These are phyloP conservation scores for Kluyveromyces aestuarii DNA, from an alignment of 805 yeast genomes.

Conservation along the genomic window DNA sequence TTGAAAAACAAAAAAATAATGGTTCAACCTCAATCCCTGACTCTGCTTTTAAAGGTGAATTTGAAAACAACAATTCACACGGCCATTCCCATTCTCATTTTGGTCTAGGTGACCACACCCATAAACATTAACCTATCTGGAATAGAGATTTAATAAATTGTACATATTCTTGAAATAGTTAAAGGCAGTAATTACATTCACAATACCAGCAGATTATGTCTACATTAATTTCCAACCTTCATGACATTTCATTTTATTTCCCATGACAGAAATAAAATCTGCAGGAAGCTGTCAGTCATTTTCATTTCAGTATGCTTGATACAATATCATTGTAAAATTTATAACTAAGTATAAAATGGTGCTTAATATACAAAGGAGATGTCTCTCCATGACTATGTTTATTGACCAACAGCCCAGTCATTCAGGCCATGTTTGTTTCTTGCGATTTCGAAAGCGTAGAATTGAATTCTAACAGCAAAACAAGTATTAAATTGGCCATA, in stretches of 20 bases:
- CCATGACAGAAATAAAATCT: too few relatives aligned
- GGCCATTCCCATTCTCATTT: slow-evolving; percentile 17
- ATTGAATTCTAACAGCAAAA: slow-evolving; percentile 88
- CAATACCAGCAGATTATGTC: too few relatives aligned
- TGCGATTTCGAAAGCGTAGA: slow-evolving; percentile 88
- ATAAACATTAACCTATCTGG: slow-evolving; percentile 11
- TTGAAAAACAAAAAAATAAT: slow-evolving; percentile 6
- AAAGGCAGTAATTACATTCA: neutral
- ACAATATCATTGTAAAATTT: neutral
- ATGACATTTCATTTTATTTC: too few relatives aligned
- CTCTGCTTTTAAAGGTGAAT: neutral
- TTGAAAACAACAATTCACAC: slow-evolving; percentile 8
- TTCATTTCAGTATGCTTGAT: neutral
- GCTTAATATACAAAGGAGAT: neutral
- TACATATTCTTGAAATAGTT: neutral
- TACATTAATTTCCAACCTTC: too few relatives aligned
- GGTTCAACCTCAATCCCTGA: slow-evolving; percentile 4
- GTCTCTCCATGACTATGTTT: neutral
- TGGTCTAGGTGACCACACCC: slow-evolving; percentile 13
- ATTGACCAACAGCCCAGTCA: slow-evolving; percentile 64
- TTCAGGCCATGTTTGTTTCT: slow-evolving; percentile 86
- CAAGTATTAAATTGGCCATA: slow-evolving; percentile 79
- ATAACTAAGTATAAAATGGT: neutral
- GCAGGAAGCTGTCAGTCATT: neutral
- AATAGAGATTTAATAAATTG: slow-evolving; percentile 1